These are phyloP conservation scores for Alternaria tenuissima DNA, from an alignment of 2,329 filamentous ascomycete genomes.

Conservation along the genomic window DNA sequence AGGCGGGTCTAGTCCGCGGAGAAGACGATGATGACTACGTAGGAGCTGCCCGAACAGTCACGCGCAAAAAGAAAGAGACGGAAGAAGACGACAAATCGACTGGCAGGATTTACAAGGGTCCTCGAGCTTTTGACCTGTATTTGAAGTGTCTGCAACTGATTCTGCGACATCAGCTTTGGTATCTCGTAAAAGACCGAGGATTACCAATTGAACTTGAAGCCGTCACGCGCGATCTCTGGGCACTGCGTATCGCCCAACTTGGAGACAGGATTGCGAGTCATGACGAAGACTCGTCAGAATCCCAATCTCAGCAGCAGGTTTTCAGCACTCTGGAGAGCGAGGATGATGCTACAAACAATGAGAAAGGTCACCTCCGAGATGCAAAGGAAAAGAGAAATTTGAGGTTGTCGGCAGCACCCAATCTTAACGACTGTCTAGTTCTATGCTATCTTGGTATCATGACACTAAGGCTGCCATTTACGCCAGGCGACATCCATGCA, in stretches of 20 bases:
- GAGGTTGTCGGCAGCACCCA: conserved; percentile 65
- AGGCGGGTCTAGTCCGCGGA: conserved; percentile 37
- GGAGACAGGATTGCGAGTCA: conserved; percentile 53
- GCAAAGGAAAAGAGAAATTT: conserved; percentile 47
- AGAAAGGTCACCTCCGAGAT: conserved; percentile 32
- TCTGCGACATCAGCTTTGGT: conserved; percentile 80
- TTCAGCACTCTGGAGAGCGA: conserved; percentile 66
- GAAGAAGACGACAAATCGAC: conserved; percentile 56
- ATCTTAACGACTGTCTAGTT: conserved; percentile 75
- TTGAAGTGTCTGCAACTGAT: conserved; percentile 86
- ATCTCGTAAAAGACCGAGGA: conserved; percentile 72
- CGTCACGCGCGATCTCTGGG: conserved; percentile 85
- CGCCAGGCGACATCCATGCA: conserved; percentile 72
- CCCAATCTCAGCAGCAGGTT: conserved; percentile 59
- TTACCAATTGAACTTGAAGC: conserved; percentile 78
- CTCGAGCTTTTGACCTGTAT: conserved; percentile 77
- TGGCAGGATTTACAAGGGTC: conserved; percentile 66
- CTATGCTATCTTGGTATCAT: conserved; percentile 82
- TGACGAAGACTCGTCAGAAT: conserved; percentile 40
- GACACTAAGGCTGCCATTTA: conserved; percentile 78
- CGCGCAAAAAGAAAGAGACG: conserved; percentile 62
- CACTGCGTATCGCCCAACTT: conserved; percentile 71
- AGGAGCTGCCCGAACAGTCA: conserved; percentile 65
- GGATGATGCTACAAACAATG: conserved; percentile 51
- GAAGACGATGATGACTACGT: conserved; percentile 73